Percentiles rank a stretch among this genome's conserved stretches.
phyloP scores from a whole-genome alignment of 345 rosid genomes.

The Aegle marmelos region DNA sequence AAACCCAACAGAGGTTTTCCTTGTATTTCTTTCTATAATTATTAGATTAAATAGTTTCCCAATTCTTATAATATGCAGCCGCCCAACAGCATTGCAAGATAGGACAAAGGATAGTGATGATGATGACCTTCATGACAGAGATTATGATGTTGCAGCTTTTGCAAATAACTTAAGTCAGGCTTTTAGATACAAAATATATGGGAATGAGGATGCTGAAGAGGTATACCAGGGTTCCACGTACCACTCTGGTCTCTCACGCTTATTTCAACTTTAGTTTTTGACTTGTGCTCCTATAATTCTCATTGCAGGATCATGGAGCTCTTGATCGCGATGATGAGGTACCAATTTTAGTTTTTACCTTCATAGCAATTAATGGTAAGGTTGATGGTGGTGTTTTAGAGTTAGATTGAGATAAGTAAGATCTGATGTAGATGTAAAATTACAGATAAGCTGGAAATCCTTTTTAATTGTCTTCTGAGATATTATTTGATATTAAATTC shows the following conservation, averaged over 20 bases:
- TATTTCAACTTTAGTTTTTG: not conserved
- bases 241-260: not conserved
- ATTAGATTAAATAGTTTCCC: slow-evolving; percentile 2
- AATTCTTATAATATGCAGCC: slow-evolving; percentile 50
- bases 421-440: not conserved
- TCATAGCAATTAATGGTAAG: not conserved
- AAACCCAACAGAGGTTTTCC: not conserved
- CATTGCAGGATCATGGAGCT: slow-evolving; percentile 61
- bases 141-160: slow-evolving; percentile 92
- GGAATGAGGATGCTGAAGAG: slow-evolving; percentile 82
- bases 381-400: not conserved
- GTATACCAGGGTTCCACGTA: slow-evolving; percentile 25
- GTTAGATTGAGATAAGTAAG: not conserved
- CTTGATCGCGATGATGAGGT: slow-evolving; percentile 87
- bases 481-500: slow-evolving; percentile 2
- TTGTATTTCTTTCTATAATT: not conserved
- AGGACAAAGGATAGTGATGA: slow-evolving; percentile 93
- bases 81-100: slow-evolving; percentile 89
- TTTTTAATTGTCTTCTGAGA: slow-evolving; percentile 1
- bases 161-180: slow-evolving; percentile 91
- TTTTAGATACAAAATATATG: slow-evolving; percentile 85
- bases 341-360: slow-evolving; percentile 5
- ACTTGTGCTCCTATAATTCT: slow-evolving; percentile 16
- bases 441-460: not conserved
- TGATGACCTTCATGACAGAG: slow-evolving; percentile 86